Conservation (phyloP, 345 rosid species). For the Aethionema arabicum region DNA sequence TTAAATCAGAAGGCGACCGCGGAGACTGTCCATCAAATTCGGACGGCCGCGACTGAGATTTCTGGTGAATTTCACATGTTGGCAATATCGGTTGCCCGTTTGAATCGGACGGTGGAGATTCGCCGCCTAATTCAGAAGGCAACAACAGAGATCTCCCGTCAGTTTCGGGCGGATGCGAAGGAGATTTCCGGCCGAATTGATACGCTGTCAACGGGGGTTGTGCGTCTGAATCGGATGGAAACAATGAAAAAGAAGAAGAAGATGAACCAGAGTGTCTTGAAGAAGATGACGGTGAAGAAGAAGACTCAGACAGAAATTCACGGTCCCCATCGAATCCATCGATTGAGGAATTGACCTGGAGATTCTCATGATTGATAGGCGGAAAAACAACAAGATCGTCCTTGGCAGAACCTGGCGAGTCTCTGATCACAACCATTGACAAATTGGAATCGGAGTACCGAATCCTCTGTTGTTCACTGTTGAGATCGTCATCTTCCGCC, state of each 20-base stretch:
- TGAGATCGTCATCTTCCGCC: constrained; percentile 23
- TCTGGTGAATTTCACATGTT: background rate
- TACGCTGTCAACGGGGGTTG: background rate
- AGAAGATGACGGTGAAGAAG: constrained; percentile 23
- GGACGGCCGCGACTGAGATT: background rate
- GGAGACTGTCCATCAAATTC: background rate
- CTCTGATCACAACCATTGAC: constrained; percentile 49
- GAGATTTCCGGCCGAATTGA: constrained; percentile 6
- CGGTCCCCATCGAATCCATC: constrained; percentile 8
- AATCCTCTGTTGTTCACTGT: constrained; percentile 7
- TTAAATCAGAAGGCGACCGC: background rate
- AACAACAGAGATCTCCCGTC: constrained; percentile 5
- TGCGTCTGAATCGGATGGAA: constrained; percentile 30
- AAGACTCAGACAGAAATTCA: constrained; percentile 24
- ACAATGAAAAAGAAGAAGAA: constrained; percentile 26
- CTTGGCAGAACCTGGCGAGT: constrained; percentile 24
- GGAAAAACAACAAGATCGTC: constrained; percentile 46
- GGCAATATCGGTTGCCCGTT: background rate
- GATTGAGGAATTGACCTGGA: constrained; percentile 32
- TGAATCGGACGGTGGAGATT: constrained; percentile 10
- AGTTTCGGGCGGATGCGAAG: constrained; percentile 5
- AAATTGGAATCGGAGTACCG: background rate
- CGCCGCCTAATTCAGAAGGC: background rate
- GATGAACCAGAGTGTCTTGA: constrained; percentile 29
- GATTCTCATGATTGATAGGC: constrained; percentile 56